These are phyloP conservation scores for Neurospora terricola DNA, from an alignment of 495 filamentous ascomycete genomes.

Conservation along the genomic window DNA sequence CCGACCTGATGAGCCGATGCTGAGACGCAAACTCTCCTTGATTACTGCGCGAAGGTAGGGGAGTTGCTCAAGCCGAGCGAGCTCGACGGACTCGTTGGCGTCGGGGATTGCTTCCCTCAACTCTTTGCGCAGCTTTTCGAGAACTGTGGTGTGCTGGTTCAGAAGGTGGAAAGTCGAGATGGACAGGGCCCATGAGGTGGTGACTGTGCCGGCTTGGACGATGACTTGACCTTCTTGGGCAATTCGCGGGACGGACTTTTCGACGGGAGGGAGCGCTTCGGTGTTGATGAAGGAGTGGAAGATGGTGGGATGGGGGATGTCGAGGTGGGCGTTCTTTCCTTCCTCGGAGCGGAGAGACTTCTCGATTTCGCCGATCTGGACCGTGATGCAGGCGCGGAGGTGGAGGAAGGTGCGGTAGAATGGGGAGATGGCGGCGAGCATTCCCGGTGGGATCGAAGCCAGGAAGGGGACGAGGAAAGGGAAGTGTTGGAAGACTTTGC, in stretches of 20 bases:
- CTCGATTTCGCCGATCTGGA: slow-evolving; percentile 4
- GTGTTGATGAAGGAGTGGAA: slow-evolving; percentile 21
- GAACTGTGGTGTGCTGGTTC: slow-evolving; percentile 6
- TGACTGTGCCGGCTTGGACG: slow-evolving; percentile 17
- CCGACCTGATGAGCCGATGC: slow-evolving; percentile 30
- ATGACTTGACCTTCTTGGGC: slow-evolving; percentile 23
- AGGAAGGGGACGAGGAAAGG: background rate
- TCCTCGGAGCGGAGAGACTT: background rate
- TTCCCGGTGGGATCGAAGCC: background rate
- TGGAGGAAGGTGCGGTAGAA: slow-evolving; percentile 1
- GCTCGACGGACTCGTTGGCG: background rate
- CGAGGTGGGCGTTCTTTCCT: background rate
- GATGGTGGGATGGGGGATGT: slow-evolving; percentile 15
- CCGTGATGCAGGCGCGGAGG: slow-evolving; percentile 2
- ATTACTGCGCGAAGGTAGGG: slow-evolving; percentile 34
- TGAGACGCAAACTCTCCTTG: slow-evolving; percentile 33
- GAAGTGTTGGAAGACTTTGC: background rate
- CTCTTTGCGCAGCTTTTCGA: slow-evolving; percentile 8
- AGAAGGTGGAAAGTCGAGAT: slow-evolving; percentile 23
- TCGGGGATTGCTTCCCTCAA: slow-evolving; percentile 10
- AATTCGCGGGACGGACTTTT: slow-evolving; percentile 17
- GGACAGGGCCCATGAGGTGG: slow-evolving; percentile 17
- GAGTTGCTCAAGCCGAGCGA: background rate
- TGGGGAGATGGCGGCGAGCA: background rate
- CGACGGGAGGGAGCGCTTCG: slow-evolving; percentile 13